Percentiles rank a stretch among this genome's conserved stretches.
These are phyloP conservation scores for Zygoascus tannicola DNA, from an alignment of 805 yeast genomes.

Conservation along the genomic window DNA sequence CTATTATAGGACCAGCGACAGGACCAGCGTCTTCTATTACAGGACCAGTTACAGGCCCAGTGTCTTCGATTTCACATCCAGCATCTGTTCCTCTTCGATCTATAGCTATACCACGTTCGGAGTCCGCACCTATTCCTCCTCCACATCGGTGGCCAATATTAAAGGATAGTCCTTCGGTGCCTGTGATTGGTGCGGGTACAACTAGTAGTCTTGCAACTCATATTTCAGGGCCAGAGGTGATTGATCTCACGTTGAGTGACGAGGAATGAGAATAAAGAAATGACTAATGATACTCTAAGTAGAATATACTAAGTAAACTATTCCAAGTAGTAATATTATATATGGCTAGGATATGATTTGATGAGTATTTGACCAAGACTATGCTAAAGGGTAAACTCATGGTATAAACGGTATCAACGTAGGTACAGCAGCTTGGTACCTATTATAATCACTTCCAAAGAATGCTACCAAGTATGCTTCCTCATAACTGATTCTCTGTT, in stretches of 20 bases:
- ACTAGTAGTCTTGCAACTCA: background rate
- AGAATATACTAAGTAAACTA: background rate
- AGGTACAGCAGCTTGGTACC: constrained; percentile 41
- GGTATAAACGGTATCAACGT: constrained; percentile 59
- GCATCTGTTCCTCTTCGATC: no score
- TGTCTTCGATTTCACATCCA: no score
- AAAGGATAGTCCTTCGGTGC: background rate
- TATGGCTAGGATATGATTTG: background rate
- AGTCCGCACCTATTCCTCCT: constrained; percentile 5
- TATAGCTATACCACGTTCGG: no score
- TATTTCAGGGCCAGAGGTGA: constrained; percentile 15
- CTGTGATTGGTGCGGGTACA: background rate
- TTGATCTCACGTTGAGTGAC: constrained; percentile 25
- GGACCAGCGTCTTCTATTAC: no score
- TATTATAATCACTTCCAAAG: constrained; percentile 57
- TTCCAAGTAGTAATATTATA: background rate
- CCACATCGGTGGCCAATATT: background rate
- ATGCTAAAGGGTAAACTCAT: constrained; percentile 9
- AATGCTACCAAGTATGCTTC: constrained; percentile 56
- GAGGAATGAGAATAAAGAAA: constrained; percentile 12
- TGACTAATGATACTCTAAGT: background rate
- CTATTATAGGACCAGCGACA: no score
- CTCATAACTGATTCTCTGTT: constrained; percentile 54
- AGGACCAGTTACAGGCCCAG: no score
- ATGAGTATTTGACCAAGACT: no score